These are phyloP conservation scores for Aethionema arabicum DNA, from an alignment of 345 rosid species.

Conservation along the genomic window DNA sequence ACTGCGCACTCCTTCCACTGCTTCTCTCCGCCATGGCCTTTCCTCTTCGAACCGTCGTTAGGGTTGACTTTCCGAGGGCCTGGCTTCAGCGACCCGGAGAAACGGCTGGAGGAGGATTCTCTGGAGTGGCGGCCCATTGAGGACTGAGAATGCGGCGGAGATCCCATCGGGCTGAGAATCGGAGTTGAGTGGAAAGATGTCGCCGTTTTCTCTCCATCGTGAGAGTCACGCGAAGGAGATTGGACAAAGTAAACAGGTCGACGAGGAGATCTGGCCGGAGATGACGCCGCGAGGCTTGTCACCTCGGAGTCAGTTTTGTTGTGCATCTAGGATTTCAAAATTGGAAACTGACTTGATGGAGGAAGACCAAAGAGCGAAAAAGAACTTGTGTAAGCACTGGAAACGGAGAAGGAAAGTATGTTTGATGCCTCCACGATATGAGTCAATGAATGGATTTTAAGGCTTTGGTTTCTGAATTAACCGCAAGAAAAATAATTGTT, in stretches of 20 bases:
- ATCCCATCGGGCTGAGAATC: constrained; percentile 78
- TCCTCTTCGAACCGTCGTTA: constrained; percentile 51
- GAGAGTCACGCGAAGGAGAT: constrained; percentile 93
- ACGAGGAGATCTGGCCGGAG: constrained; percentile 89
- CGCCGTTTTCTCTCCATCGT: constrained; percentile 95
- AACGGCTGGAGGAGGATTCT: constrained; percentile 83
- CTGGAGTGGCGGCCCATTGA: constrained; percentile 91
- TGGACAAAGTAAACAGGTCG: constrained; percentile 91
- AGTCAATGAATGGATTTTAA: too few species aligned
- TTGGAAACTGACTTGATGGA: neutral
- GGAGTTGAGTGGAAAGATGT: constrained; percentile 98
- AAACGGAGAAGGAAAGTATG: constrained; percentile 18
- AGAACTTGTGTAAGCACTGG: constrained; percentile 1
- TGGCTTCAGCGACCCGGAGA: constrained; percentile 88
- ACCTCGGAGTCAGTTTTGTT: constrained; percentile 98
- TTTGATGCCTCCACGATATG: too few species aligned
- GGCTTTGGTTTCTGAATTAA: too few species aligned
- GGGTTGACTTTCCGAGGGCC: constrained; percentile 89
- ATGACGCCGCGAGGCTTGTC: constrained; percentile 85
- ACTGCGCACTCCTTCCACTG: constrained; percentile 72
- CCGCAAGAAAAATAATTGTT: too few species aligned
- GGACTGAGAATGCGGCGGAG: constrained; percentile 93
- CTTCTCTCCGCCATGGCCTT: constrained; percentile 58
- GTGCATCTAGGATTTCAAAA: constrained; percentile 52
- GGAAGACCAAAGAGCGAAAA: neutral